Base-by-base conservation (phyloP, 129 eudicot genomes). In the Chrysanthemum lavandulifolium region DNA sequence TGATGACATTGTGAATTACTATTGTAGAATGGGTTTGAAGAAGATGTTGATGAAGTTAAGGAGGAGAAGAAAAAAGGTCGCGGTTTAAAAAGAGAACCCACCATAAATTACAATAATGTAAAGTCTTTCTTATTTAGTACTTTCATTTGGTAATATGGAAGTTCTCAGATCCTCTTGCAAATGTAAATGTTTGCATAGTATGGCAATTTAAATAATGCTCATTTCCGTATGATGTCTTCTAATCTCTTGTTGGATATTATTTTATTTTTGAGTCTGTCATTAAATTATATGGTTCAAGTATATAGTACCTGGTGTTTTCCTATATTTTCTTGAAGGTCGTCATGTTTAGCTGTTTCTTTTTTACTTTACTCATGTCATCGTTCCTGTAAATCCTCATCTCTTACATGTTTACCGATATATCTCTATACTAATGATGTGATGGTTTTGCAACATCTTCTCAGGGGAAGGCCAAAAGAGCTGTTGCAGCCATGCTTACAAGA, bases 401-500 rank as follows among this genome's bases (percentile, higher is more conserved):
- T 6, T 15, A 16, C 40, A 55, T 55, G 40, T 55, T 54, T 40
- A 36, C 45, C 15, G 16, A 52, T 53, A 9, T 3, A 31, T 52
- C 10, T 21, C 13, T 49, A 52, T 69, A 12, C 12, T 69, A 52
- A 33, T 40, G 10, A 40, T 40, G 10, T 77, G 64, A 18, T 27
- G n/a, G 61, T 25, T 54, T n/a, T 57, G 56, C 51, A 13, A 29
- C 25, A 12, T 66, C 13, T 79, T 62, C 60, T 25, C 78, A 95
- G 81, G n/a, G n/a, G n/a, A 95, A 81, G 84, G 99, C 96, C 48
- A 95, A 86, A 81, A 95, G 85, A 76, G 97, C 99, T 67, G 97
- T 95, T 51, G 90, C 93, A 29, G 99, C 97, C 10, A 95, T 95
- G 99, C 91, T 95, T 56, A 84, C 91, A 59, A 78, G 99, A 70